A percentile compares a stretch with the other conserved stretches of the same genome.
phyloP scores from a whole-genome alignment of 208 protist genomes.

The Phytomonas francai region DNA sequence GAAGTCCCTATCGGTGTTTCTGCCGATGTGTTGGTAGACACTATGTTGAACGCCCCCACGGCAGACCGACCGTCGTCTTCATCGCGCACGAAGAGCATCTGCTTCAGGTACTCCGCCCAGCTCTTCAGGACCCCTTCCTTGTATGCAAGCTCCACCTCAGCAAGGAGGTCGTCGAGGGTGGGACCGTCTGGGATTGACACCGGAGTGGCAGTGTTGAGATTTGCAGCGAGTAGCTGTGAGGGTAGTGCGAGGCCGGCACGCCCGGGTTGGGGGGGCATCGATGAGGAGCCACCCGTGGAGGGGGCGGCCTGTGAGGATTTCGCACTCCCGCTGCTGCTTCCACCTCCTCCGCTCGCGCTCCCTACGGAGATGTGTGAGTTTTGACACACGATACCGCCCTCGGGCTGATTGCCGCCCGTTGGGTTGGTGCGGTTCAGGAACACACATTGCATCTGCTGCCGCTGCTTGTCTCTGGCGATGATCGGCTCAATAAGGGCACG shows the following conservation, averaged over 20 bases:
- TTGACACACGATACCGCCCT: background rate
- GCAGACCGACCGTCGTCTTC: constrained; percentile 11
- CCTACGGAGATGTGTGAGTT: background rate
- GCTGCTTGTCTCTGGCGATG: background rate
- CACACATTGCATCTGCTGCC: background rate
- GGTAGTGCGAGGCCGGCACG: background rate
- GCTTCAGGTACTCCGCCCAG: constrained; percentile 54
- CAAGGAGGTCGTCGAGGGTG: constrained; percentile 52
- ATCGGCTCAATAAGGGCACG: constrained; percentile 10
- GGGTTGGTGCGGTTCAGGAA: constrained; percentile 1
- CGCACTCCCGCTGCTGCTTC: background rate
- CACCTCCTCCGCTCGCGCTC: background rate
- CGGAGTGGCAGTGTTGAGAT: background rate
- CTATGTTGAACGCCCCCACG: background rate
- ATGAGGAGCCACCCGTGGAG: background rate
- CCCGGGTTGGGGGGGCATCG: constrained; percentile 1
- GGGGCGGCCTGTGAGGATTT: background rate
- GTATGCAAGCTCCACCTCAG: constrained; percentile 46
- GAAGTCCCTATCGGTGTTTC: background rate
- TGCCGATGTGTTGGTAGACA: background rate
- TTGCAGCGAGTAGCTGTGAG: constrained; percentile 1
- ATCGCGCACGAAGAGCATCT: constrained; percentile 13
- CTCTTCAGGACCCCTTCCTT: constrained; percentile 36
- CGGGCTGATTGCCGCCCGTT: background rate
- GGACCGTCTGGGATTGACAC: constrained; percentile 16